Evolutionary conservation across 345 rosid genomes (phyloP).

Genomic region (Pugionium cornutum): DNA sequence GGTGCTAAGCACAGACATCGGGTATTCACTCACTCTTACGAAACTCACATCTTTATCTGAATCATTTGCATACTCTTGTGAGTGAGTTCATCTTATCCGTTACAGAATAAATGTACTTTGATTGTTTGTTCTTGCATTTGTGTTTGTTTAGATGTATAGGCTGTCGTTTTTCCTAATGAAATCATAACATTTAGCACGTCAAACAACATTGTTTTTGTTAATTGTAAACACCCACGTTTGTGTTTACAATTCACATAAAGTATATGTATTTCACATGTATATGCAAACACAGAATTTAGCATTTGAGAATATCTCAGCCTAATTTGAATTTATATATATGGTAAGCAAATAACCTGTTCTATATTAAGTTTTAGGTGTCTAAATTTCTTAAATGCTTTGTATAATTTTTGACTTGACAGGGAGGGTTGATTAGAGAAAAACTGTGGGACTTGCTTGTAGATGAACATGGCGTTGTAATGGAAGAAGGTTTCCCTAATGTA

Average conservation of each 20-base stretch:
- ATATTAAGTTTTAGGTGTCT: neutral
- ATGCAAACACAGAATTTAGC: too few species aligned
- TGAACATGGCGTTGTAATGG: slow-evolving; percentile 61
- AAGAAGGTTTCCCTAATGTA: slow-evolving; percentile 98
- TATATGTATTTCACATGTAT: too few species aligned
- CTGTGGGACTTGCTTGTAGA: slow-evolving; percentile 80
- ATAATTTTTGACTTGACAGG: slow-evolving; percentile 45
- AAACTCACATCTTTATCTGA: neutral
- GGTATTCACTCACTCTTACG: slow-evolving; percentile 43
- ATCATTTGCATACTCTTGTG: neutral
- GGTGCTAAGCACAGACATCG: slow-evolving; percentile 94
- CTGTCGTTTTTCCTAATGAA: neutral
- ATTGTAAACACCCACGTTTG: neutral
- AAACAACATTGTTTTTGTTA: too few species aligned
- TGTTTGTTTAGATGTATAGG: neutral
- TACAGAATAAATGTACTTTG: neutral
- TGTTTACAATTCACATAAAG: neutral
- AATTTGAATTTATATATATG: neutral
- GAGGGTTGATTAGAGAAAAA: slow-evolving; percentile 79
- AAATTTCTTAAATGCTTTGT: neutral
- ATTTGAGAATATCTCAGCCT: neutral
- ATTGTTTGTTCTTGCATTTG: neutral
- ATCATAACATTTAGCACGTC: neutral
- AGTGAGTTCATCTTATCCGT: neutral
- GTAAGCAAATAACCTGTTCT: neutral